phyloP scores from a whole-genome alignment of 73 alveolate genomes.

The Urostyla sp. region DNA sequence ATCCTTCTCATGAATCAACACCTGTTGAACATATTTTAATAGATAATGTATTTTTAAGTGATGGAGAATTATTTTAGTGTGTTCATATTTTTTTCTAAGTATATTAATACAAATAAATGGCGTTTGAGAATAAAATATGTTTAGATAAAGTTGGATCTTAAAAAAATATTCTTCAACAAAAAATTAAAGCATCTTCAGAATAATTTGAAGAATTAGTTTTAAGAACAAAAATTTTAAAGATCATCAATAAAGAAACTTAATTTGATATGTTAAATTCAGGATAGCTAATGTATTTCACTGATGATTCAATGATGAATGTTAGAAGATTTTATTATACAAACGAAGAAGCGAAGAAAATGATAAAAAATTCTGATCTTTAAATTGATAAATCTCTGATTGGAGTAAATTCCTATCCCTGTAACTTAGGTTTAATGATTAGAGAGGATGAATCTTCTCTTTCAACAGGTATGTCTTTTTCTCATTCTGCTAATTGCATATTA shows the following conservation, averaged over 20 bases:
- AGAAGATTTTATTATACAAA: background rate
- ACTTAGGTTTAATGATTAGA: background rate
- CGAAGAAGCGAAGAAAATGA: conserved; percentile 7
- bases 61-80: conserved; percentile 11
- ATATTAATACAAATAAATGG: background rate
- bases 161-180: background rate
- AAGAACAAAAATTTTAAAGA: background rate
- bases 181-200: conserved; percentile 1
- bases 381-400: background rate
- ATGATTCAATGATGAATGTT: conserved; percentile 19
- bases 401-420: conserved; percentile 28
- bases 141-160: background rate
- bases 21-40: background rate
- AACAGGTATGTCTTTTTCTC: conserved; percentile 1
- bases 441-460: background rate
- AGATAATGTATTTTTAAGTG: background rate
- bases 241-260: background rate
- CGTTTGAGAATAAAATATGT: conserved; percentile 10
- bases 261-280: background rate
- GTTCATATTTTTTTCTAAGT: background rate
- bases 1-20: background rate
- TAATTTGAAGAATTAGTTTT: conserved; percentile 21
- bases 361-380: background rate
- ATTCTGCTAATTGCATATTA: conserved; percentile 22
- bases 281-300: conserved; percentile 11